Base-by-base conservation (phyloP, 2,329 filamentous ascomycete genomes). In the Orbilia quercus region DNA sequence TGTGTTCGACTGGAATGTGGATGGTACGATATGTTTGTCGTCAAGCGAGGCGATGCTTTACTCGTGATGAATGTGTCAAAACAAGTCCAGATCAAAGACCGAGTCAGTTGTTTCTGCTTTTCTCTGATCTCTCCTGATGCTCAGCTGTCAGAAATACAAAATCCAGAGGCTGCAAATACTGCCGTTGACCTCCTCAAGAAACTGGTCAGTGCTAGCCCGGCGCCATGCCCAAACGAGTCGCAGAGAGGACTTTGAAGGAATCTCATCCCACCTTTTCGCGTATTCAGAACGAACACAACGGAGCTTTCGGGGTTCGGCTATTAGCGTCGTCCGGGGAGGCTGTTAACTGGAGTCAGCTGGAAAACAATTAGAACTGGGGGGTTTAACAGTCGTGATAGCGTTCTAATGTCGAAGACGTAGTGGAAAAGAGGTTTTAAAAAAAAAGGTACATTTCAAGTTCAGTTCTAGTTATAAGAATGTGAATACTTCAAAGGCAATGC, bases 11-110 rank as follows among this genome's bases (percentile, higher is more conserved):
- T 18, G 40, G 40, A 18, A 34, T 34, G 12, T 34, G 31, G 6
- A 34, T 34, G 12, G 31, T 34, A 34, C 31, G 6, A 6, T 34
- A 34, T 34, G 31, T 34, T 6, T 34, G 31, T 34, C n/a, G n/a
- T n/a, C n/a, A n/a, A n/a, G n/a, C n/a, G n/a, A n/a, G n/a, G n/a
- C n/a, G n/a, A n/a, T n/a, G n/a, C n/a, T n/a, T n/a, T n/a, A n/a
- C n/a, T n/a, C n/a, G n/a, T n/a, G n/a, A n/a, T n/a, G n/a, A n/a
- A n/a, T n/a, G n/a, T n/a, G n/a, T n/a, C 6, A 20, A 20, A 20
- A 45, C 6, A 45, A 76, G 3, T 60, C 74, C 34, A 70, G 48
- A 23, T 72, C 76, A 34, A 75, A 76, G 36, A 12, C 42, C 57
- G n/a, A 28, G 45, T 62, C 54, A 44, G 76, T 73, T 53, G 51